Percentiles rank a stretch among this genome's conserved stretches.
phyloP scores from a whole-genome alignment of 192 early-diverging fungal genomes.

The Umbelopsis ramanniana region DNA sequence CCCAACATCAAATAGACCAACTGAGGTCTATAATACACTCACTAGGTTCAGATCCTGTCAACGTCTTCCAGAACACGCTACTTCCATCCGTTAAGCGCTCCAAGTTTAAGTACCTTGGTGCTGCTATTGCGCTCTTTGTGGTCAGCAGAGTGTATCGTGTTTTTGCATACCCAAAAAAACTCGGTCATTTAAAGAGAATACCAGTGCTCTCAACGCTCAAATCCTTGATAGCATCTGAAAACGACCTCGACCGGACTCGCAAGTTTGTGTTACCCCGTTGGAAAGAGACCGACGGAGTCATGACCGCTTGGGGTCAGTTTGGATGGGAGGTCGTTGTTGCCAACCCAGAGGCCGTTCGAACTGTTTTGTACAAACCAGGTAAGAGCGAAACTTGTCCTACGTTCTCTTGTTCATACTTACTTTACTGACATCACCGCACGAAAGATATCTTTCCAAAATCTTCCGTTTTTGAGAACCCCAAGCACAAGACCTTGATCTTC shows the following conservation, averaged over 20 bases:
- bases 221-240: neutral
- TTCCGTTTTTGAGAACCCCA: neutral
- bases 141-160: neutral
- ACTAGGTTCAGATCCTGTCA: too few species aligned
- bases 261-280: neutral
- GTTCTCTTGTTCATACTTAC: neutral
- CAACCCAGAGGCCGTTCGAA: constrained; percentile 3
- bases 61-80: neutral
- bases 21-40: too few species aligned
- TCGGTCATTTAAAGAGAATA: neutral
- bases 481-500: neutral
- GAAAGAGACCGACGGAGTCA: neutral
- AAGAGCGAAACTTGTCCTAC: neutral
- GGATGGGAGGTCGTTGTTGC: neutral
- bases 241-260: neutral
- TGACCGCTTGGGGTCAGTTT: neutral
- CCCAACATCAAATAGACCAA: too few species aligned
- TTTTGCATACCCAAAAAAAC: constrained; percentile 4
- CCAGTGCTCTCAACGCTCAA: neutral
- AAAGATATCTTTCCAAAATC: constrained; percentile 9
- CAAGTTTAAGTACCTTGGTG: neutral
- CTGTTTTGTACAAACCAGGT: neutral
- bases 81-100: neutral
- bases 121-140: neutral
- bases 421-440: neutral